phyloP scores from a whole-genome alignment of 345 rosid genomes.

The Salix viminalis region DNA sequence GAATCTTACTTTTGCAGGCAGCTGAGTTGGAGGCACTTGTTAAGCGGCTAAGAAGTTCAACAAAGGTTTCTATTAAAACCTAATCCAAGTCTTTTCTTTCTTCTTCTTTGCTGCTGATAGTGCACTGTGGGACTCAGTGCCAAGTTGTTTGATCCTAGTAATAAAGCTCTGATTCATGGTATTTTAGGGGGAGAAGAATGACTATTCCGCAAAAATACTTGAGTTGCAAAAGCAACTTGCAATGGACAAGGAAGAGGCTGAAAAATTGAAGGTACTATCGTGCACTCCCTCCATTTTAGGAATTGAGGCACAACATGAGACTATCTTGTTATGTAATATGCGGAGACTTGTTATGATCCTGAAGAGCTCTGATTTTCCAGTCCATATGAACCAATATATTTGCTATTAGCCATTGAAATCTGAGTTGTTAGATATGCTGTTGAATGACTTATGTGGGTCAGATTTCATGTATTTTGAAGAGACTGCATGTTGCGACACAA shows the following conservation, averaged over 20 bases:
- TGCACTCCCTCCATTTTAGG: not conserved
- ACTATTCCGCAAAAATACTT: conserved; percentile 71
- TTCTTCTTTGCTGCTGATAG: not conserved
- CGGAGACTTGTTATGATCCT: not conserved
- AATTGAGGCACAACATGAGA: not conserved
- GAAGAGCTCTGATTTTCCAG: not conserved
- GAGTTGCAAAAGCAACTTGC: conserved; percentile 83
- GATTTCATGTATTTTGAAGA: not conserved
- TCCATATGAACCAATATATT: not conserved
- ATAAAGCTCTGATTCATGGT: not conserved
- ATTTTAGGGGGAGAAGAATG: conserved; percentile 68
- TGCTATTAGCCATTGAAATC: not conserved
- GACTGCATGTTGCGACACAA: not conserved
- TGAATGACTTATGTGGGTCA: too few species aligned
- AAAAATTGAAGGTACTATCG: conserved; percentile 62
- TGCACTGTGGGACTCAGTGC: not conserved
- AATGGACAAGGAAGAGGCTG: conserved; percentile 83
- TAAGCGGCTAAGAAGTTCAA: conserved; percentile 53
- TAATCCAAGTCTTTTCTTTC: not conserved
- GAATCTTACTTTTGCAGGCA: conserved; percentile 43
- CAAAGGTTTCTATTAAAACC: conserved; percentile 40
- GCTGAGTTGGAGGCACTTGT: conserved; percentile 71
- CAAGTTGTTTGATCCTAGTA: conserved; percentile 13
- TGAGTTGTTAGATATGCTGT: not conserved
- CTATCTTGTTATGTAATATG: not conserved